Evolutionary conservation across 2,329 filamentous ascomycete genomes (phyloP).

Genomic region (Didymella pinodella): DNA sequence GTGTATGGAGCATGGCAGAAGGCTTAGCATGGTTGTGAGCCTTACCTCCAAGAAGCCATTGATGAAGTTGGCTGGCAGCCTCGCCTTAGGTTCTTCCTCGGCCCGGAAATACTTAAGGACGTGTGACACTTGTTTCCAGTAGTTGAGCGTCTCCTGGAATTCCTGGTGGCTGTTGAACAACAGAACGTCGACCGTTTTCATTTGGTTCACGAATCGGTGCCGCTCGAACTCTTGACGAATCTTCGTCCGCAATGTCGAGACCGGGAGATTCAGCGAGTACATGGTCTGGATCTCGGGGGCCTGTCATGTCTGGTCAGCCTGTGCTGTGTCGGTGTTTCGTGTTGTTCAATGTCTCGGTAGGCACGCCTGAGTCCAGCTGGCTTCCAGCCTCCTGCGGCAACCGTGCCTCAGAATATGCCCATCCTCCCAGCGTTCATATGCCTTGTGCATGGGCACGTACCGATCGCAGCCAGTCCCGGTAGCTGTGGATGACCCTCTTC

Average conservation of each 20-base stretch:
- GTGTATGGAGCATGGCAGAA: background rate
- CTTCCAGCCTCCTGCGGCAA: background rate
- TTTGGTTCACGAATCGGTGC: conserved; percentile 90
- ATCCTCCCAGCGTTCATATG: conserved; percentile 4
- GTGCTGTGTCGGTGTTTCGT: background rate
- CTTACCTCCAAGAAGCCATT: conserved; percentile 90
- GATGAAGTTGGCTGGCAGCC: conserved; percentile 89
- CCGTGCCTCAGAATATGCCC: background rate
- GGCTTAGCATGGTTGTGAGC: conserved; percentile 31
- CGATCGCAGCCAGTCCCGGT: conserved; percentile 94
- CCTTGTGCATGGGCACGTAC: conserved; percentile 65
- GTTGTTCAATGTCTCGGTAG: background rate
- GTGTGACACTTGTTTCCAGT: conserved; percentile 96
- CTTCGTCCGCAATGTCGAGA: conserved; percentile 88
- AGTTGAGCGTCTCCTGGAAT: conserved; percentile 99
- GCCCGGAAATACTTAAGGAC: conserved; percentile 96
- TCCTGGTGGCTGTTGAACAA: conserved; percentile 91
- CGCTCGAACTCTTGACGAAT: conserved; percentile 97
- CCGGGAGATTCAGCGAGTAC: conserved; percentile 91
- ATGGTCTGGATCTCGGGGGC: conserved; percentile 96
- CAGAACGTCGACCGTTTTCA: conserved; percentile 86
- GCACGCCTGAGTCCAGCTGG: background rate
- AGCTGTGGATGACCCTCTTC: conserved; percentile 83
- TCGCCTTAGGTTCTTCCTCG: conserved; percentile 79
- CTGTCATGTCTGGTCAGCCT: conserved; percentile 58